Base-by-base conservation (phyloP, 1,139 yeast species). In the Yamadazyma diddensiae region DNA sequence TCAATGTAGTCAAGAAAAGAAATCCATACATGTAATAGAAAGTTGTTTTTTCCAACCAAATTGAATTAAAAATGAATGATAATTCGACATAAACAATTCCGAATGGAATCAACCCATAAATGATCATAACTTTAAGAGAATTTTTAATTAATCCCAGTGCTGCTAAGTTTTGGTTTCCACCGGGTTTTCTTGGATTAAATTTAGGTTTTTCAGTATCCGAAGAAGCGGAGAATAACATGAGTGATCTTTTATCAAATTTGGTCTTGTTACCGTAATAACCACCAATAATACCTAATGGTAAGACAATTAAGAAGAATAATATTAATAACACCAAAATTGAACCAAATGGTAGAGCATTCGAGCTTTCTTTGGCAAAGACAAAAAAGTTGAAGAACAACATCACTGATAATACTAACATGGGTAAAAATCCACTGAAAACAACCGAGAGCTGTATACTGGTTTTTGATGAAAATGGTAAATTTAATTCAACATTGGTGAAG, bases 1-100 rank as follows among this genome's bases (percentile, higher is more conserved):
- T 65, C 6, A 78, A 39, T 21, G 80, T 69, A 2, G 88, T 82
- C 17, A 79, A 60, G 16, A 82, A 66, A 24, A 87, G 62, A 51
- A 84, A 86, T 4, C 95, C 94, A 55, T 83, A 86, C 75, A 81
- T 75, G 59, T 79, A 82, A 57, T 82, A 82, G 52, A 80, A 83
- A 1, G 92, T 77, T 1, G 90, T 77, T 55, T 82, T 82, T 47
- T 83, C 88, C 37, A 82, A 63, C 92, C 95, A 85, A 11, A 85
- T 66, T 1, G 92, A 77, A 53, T 83, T 79, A 62, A 82, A 80
- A 22, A 86, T 74, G 53, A 79, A 83, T 38, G 80, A 63, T 39
- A 87, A 62, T 52, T 87, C 95, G 33, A 84, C 88, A 49, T 82
- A 82, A 11, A 84, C 80, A n/a, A 86, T 79, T 12, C 82, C 79